A percentile compares a stretch with the other conserved stretches of the same genome.
These are phyloP conservation scores for Phytophthora kernoviae DNA, from an alignment of 352 stramenopile genomes.

Conservation along the genomic window DNA sequence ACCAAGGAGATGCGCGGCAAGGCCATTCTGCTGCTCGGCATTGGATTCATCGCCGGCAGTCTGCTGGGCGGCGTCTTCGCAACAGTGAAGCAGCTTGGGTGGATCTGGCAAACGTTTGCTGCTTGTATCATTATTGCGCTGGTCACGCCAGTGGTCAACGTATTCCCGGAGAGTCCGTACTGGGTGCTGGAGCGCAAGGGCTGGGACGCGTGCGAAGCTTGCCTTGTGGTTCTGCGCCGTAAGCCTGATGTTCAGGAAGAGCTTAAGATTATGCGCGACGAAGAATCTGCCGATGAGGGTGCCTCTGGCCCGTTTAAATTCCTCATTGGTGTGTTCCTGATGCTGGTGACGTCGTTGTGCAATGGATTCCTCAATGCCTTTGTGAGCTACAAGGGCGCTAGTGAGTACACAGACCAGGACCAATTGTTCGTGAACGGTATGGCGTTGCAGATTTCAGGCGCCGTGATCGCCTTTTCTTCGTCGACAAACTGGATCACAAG, in stretches of 20 bases:
- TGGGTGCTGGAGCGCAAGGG: constrained; percentile 76
- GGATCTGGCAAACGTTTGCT: constrained; percentile 79
- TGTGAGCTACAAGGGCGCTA: constrained; percentile 53
- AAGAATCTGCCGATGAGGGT: constrained; percentile 49
- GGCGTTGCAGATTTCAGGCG: constrained; percentile 57
- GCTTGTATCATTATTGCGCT: constrained; percentile 69
- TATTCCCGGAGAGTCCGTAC: constrained; percentile 81
- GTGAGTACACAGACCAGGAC: constrained; percentile 49
- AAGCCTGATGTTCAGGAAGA: constrained; percentile 73
- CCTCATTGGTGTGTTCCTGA: constrained; percentile 61
- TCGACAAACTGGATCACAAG: constrained; percentile 80
- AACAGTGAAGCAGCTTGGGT: constrained; percentile 65
- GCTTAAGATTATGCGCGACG: constrained; percentile 69
- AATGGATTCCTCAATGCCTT: constrained; percentile 67
- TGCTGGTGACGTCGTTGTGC: constrained; percentile 65
- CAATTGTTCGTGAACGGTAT: constrained; percentile 64
- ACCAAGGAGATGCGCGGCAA: constrained; percentile 80
- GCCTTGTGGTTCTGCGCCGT: constrained; percentile 64
- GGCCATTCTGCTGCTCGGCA: constrained; percentile 63
- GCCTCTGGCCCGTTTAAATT: constrained; percentile 65
- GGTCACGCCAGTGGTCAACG: constrained; percentile 69
- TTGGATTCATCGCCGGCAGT: constrained; percentile 67
- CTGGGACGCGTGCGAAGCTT: constrained; percentile 70
- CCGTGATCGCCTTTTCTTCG: constrained; percentile 79
- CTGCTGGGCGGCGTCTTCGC: constrained; percentile 59